These are phyloP conservation scores for Thinopyrum elongatum DNA, from an alignment of 176 grass and related monocot genomes.

Conservation along the genomic window DNA sequence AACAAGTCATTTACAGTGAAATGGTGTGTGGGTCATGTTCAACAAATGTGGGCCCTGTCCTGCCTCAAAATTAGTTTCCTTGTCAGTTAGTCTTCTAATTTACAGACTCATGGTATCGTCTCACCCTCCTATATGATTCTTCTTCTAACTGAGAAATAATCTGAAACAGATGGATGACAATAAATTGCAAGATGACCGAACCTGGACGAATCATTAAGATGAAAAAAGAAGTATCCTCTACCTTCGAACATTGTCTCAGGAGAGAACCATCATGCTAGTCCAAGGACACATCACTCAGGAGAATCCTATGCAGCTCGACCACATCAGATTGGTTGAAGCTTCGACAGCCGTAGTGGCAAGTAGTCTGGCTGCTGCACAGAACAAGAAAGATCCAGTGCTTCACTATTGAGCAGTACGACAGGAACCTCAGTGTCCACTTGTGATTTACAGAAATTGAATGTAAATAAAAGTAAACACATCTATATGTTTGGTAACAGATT, in stretches of 20 bases:
- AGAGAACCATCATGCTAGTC: background rate
- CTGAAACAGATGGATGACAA: background rate
- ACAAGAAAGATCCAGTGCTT: background rate
- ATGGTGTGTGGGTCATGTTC: background rate
- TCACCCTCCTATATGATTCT: background rate
- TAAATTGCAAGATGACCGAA: background rate
- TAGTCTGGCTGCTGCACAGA: slow-evolving; percentile 1
- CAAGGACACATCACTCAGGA: background rate
- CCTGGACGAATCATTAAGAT: background rate
- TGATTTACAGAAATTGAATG: background rate
- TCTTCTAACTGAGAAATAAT: background rate
- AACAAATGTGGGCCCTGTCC: background rate
- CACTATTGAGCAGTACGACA: background rate
- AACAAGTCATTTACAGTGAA: slow-evolving; percentile 3
- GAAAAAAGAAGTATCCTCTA: background rate
- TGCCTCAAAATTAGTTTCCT: background rate
- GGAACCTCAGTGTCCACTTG: background rate
- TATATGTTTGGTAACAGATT: background rate
- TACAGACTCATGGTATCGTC: background rate
- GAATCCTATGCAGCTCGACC: background rate
- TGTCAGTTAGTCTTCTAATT: background rate
- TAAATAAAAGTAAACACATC: background rate
- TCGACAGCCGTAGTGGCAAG: background rate
- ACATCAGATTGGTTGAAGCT: background rate
- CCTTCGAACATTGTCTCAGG: background rate